phyloP scores from a whole-genome alignment of 768 basidiomycete genomes.

The Suillus bovinus region DNA sequence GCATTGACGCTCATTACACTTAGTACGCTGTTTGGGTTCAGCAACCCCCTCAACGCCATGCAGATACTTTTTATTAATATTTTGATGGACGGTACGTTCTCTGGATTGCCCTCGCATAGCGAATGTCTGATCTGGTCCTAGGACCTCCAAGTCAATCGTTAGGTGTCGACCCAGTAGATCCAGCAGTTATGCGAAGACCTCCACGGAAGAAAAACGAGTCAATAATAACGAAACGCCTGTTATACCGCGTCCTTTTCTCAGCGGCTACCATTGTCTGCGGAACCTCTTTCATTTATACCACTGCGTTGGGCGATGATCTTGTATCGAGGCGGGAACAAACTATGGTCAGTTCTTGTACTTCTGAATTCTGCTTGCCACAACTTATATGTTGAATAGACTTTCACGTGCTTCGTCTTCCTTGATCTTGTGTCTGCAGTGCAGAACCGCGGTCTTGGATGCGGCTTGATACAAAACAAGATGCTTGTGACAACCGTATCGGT shows the following conservation, averaged over 20 bases:
- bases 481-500: slow-evolving; percentile 83
- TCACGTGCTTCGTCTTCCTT: slow-evolving; percentile 95
- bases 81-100: slow-evolving; percentile 85
- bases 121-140: slow-evolving; percentile 28
- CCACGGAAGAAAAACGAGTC: slow-evolving; percentile 92
- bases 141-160: slow-evolving; percentile 94
- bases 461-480: slow-evolving; percentile 85
- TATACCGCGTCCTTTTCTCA: slow-evolving; percentile 87
- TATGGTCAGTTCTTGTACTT: slow-evolving; percentile 62
- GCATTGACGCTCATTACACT: slow-evolving; percentile 94
- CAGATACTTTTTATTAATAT: slow-evolving; percentile 99
- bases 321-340: slow-evolving; percentile 91
- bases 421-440: slow-evolving; percentile 95
- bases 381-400: slow-evolving; percentile 62
- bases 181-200: slow-evolving; percentile 87
- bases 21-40: slow-evolving; percentile 85
- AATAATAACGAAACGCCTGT: slow-evolving; percentile 73
- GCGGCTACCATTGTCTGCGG: slow-evolving; percentile 90
- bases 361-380: background rate
- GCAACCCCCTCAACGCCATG: slow-evolving; percentile 96
- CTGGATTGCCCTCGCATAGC: background rate
- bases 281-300: slow-evolving; percentile 83
- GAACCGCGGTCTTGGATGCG: slow-evolving; percentile 89
- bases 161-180: slow-evolving; percentile 95
- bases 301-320: slow-evolving; percentile 79